Base-by-base conservation (phyloP, 257 asterid species). In the Mentha longifolia region DNA sequence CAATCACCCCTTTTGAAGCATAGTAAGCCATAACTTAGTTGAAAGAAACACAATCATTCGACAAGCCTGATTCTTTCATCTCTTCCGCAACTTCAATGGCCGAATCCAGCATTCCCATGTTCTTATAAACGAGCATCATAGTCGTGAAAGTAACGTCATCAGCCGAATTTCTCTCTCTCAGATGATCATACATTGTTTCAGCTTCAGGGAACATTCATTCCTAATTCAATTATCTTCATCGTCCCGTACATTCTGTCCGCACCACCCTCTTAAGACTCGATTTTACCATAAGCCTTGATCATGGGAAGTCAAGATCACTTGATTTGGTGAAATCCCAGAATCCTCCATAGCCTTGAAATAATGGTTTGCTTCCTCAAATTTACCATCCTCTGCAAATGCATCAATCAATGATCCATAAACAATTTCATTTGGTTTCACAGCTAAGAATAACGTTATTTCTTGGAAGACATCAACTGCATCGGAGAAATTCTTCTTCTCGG, bases 121-220 rank as follows among this genome's bases (percentile, higher is more conserved):
- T 94, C 86, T 83, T 89, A 72, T 89, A 91, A 30, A 76, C 94
- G 72, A 86, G 82, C 82, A 91, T 94, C 96, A 94, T 89, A 45
- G 96, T 89, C 3, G 96, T 91, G 45, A 87, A 94, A 2, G 96
- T 89, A 54, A 89, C 88, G 66, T 86, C 92, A 52, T 94, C 96
- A 0, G 96, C 98, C 65, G 59, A 49, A 6, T 77, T 78, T 73
- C 66, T 79, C n/a, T n/a, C 75, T 77, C 80, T 77, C 78, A 94
- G 68, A 70, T 73, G 35, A 70, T 81, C 79, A 68, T 81, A 94
- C 37, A 91, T 62, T 65, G 42, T 49, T 75, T 80, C 71, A 62
- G 97, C 98, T 82, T 91, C 96, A 54, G 95, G 85, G 28, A 91
- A 78, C 96, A 89, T n/a, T n/a, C n/a, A n/a, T 84, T 58, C 97